Percentiles rank a stretch among this genome's conserved stretches.
These are phyloP conservation scores for Auricularia heimuer DNA, from an alignment of 768 basidiomycete genomes.

Conservation along the genomic window DNA sequence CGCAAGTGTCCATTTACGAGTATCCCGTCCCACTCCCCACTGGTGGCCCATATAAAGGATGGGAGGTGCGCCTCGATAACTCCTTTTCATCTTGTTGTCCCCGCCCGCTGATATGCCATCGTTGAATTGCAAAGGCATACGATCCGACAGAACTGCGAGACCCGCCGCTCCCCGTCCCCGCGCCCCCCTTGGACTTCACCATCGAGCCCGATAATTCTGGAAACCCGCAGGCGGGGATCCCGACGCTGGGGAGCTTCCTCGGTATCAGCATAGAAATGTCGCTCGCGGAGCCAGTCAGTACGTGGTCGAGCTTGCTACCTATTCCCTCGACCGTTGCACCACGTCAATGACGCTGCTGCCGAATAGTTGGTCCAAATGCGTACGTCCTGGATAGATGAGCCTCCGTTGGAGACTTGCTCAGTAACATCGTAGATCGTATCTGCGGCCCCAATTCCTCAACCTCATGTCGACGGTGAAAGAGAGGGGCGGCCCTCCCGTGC, in stretches of 20 bases:
- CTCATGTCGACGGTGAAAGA: conserved; percentile 34
- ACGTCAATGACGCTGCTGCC: not conserved
- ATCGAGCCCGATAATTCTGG: not conserved
- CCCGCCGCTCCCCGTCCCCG: not conserved
- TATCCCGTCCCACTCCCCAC: not conserved
- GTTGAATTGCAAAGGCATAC: not conserved
- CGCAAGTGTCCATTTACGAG: not conserved
- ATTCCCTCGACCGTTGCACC: not conserved
- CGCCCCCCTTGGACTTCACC: not conserved
- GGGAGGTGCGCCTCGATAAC: not conserved
- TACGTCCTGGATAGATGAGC: not conserved
- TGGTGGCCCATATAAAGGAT: not conserved
- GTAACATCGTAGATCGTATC: conserved; percentile 12
- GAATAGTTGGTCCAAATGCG: conserved; percentile 11
- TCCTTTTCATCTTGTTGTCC: not conserved
- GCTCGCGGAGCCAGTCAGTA: conserved; percentile 40
- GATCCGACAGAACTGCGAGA: not conserved
- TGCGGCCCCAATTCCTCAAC: conserved; percentile 38
- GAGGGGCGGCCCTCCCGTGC: conserved; percentile 30
- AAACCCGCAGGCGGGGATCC: conserved; percentile 15
- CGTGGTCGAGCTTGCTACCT: conserved; percentile 17
- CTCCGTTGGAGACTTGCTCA: conserved; percentile 13
- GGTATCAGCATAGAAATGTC: conserved; percentile 60
- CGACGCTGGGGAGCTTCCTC: conserved; percentile 41
- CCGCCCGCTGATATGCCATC: no score